phyloP scores from a whole-genome alignment of 2,329 filamentous ascomycete species.

The Rhytidhysteron rufulum region DNA sequence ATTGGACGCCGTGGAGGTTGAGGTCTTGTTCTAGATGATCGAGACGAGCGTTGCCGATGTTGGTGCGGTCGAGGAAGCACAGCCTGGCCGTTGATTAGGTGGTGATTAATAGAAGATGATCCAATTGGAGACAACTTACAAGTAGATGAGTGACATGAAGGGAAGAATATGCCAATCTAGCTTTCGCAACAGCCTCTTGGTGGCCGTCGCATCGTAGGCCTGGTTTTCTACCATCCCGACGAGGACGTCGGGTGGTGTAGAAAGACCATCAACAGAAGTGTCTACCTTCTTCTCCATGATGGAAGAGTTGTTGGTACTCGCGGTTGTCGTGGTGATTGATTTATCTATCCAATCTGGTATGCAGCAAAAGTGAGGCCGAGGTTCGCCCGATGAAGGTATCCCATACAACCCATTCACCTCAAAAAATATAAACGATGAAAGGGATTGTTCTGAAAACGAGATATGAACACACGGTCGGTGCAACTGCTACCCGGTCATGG shows the following conservation, averaged over 20 bases:
- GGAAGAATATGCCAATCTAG: slow-evolving; percentile 56
- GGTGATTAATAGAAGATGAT: background rate
- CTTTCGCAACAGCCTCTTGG: slow-evolving; percentile 51
- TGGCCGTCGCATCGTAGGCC: slow-evolving; percentile 38
- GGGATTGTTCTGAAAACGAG: no score
- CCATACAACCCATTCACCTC: no score
- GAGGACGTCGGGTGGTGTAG: background rate
- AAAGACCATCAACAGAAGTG: background rate
- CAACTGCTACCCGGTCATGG: no score
- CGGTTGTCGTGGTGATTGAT: no score
- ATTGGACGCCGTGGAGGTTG: slow-evolving; percentile 44
- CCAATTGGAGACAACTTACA: slow-evolving; percentile 32
- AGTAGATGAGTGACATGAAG: slow-evolving; percentile 57
- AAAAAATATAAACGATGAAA: no score
- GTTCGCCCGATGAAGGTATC: no score
- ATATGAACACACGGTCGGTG: no score
- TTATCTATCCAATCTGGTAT: no score
- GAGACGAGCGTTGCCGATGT: slow-evolving; percentile 44
- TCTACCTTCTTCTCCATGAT: background rate
- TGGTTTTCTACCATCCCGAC: slow-evolving; percentile 19
- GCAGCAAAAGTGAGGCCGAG: no score
- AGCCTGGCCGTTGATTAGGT: slow-evolving; percentile 23
- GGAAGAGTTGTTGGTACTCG: no score
- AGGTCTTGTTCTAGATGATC: slow-evolving; percentile 36
- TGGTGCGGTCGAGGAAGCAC: slow-evolving; percentile 52